Percentiles rank a stretch among this genome's conserved stretches.
Conservation (phyloP, 345 rosid species). For the Aquilaria yunnanensis region DNA sequence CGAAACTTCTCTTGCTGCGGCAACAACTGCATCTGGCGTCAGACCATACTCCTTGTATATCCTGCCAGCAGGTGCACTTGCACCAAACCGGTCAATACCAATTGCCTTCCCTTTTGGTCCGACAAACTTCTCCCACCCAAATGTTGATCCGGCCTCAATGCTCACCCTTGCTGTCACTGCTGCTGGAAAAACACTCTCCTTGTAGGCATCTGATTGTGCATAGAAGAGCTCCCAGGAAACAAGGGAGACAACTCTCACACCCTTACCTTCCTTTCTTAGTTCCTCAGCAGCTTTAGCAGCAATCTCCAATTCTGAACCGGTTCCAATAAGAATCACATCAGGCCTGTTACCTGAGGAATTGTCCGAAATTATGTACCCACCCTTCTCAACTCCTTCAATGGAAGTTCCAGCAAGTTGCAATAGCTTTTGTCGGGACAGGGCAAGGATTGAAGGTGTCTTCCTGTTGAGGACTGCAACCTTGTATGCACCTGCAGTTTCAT, state of each 20-base stretch:
- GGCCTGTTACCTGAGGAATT: conserved; percentile 61
- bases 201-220: conserved; percentile 71
- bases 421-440: conserved; percentile 66
- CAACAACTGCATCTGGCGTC: conserved; percentile 66
- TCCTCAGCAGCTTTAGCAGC: conserved; percentile 62
- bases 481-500: conserved; percentile 77
- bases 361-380: conserved; percentile 62
- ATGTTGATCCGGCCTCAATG: conserved; percentile 88
- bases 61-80: conserved; percentile 88
- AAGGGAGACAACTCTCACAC: conserved; percentile 71
- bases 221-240: conserved; percentile 91
- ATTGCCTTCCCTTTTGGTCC: conserved; percentile 78
- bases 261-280: conserved; percentile 75
- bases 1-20: conserved; percentile 56
- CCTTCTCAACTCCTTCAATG: conserved; percentile 61
- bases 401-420: conserved; percentile 58
- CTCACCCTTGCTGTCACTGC: conserved; percentile 80
- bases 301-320: conserved; percentile 67
- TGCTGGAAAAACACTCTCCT: conserved; percentile 81
- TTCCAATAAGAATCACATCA: conserved; percentile 61
- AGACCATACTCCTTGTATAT: conserved; percentile 83
- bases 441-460: conserved; percentile 60
- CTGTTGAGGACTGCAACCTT: conserved; percentile 45
- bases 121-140: conserved; percentile 79
- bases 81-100: conserved; percentile 79